Percentiles rank a stretch among this genome's conserved stretches.
Evolutionary conservation across 495 filamentous ascomycete genomes (phyloP).

Genomic region (Mytilinidion resinicola): DNA sequence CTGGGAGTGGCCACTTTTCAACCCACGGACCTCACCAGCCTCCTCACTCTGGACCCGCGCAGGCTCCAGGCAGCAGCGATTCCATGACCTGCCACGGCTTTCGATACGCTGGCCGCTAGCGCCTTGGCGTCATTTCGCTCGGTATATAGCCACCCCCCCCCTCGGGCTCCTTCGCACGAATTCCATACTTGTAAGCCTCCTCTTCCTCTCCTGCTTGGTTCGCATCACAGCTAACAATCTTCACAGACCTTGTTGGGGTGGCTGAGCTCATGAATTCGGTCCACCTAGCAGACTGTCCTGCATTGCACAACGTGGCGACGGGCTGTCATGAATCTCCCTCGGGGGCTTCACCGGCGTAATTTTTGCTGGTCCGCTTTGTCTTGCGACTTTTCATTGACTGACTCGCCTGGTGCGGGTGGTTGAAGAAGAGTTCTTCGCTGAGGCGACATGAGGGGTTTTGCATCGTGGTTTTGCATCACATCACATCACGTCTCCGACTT

Average conservation of each 20-base stretch:
- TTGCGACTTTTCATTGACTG: conserved; percentile 52
- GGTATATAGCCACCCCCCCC: conserved; percentile 29
- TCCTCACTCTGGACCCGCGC: no score
- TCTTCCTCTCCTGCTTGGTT: background rate
- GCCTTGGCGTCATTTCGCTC: background rate
- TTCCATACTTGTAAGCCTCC: conserved; percentile 53
- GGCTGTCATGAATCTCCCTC: conserved; percentile 58
- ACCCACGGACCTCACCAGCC: no score
- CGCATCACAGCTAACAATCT: background rate
- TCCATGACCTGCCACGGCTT: no score
- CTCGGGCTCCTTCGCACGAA: no score
- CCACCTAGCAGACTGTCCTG: conserved; percentile 58
- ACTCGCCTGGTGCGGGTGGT: conserved; percentile 40
- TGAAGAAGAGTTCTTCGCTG: conserved; percentile 44
- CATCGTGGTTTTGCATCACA: no score
- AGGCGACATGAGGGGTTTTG: no score
- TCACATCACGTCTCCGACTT: no score
- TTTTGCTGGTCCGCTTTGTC: conserved; percentile 52
- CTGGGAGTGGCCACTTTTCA: no score
- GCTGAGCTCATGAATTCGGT: conserved; percentile 56
- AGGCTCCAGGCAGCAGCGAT: no score
- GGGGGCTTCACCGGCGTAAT: conserved; percentile 64
- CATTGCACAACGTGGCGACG: conserved; percentile 71
- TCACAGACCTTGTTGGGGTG: conserved; percentile 55
- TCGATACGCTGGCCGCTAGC: no score